Conservation (phyloP, 495 filamentous ascomycete genomes). For the Aspergillus funiculosus region DNA sequence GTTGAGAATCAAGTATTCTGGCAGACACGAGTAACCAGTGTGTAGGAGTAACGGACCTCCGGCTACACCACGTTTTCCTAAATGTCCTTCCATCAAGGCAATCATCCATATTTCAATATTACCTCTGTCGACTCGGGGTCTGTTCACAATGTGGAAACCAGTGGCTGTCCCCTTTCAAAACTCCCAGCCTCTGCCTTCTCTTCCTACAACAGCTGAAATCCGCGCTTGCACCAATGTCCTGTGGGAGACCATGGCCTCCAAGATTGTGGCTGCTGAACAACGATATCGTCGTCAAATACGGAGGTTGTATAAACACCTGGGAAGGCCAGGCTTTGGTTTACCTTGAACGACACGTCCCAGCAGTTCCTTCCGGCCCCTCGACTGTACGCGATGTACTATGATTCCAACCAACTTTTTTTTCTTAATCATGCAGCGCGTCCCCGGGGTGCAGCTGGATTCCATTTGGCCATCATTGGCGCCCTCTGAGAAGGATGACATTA, state of each 20-base stretch:
- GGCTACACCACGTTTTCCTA: too few relatives aligned
- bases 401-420: conserved; percentile 19
- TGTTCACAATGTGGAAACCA: too few relatives aligned
- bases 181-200: conserved; percentile 21
- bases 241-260: conserved; percentile 17
- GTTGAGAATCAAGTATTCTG: too few relatives aligned
- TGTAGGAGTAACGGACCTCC: too few relatives aligned
- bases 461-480: conserved; percentile 23
- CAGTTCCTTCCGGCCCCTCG: conserved; percentile 25
- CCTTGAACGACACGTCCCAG: conserved; percentile 24
- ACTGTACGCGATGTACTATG: conserved; percentile 27
- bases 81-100: too few relatives aligned
- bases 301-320: conserved; percentile 11
- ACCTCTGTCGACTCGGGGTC: too few relatives aligned
- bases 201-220: conserved; percentile 29
- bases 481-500: conserved; percentile 26
- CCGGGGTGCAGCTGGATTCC: conserved; percentile 19
- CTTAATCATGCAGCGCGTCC: conserved; percentile 25
- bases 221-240: conserved; percentile 25
- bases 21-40: too few relatives aligned
- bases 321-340: conserved; percentile 27
- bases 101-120: too few relatives aligned
- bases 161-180: too few relatives aligned
- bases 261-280: conserved; percentile 24
- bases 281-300: conserved; percentile 27